Base-by-base conservation (phyloP, 2,329 filamentous ascomycete genomes). In the Lachnellula subtilissima region DNA sequence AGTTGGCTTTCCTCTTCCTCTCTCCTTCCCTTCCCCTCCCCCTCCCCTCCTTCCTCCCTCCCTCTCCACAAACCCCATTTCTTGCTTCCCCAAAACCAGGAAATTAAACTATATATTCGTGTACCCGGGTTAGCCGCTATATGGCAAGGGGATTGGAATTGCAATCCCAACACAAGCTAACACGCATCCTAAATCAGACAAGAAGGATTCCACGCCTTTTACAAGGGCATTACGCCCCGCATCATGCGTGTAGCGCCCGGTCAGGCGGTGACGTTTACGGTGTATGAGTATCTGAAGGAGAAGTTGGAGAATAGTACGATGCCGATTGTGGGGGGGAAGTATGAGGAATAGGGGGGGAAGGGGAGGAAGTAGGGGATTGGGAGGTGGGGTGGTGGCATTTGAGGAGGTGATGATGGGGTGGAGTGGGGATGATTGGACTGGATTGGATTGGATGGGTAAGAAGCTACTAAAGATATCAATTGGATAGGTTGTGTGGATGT, bases 241-340 rank as follows among this genome's bases (percentile, higher is more conserved):
- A 89, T 99, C 65, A 97, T 97, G 91, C 85, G 94, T 69, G 94
- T 99, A 53, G 94, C 94, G 25, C 94, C 94, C 7, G 94, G 94
- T 48, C 94, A 99, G 78, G 94, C 84, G 56, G 84, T 87, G 53
- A 87, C 84, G 3, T 87, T 87, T 58, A 87, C 84, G 2, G 88
- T 92, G 63, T 92, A 92, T 72, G 88, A 92, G 73, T 91, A 71
- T 71, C 74, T 92, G 58, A 89, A 86, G 75, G 82, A 85, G 58
- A 85, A 84, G 73, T 74, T 92, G 61, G 88, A 92, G 75, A 78
- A 75, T 68, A 79, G 76, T 52, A 81, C 83, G 59, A 71, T 82
- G 17, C 75, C 83, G 40, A 73, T 88, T 48, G 76, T 78, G 17
- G 84, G 82, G 49, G 82, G 80, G 59, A 81, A 79, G 59, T 91